Conservation (phyloP, 257 asterid genomes). For the Verbena officinalis region DNA sequence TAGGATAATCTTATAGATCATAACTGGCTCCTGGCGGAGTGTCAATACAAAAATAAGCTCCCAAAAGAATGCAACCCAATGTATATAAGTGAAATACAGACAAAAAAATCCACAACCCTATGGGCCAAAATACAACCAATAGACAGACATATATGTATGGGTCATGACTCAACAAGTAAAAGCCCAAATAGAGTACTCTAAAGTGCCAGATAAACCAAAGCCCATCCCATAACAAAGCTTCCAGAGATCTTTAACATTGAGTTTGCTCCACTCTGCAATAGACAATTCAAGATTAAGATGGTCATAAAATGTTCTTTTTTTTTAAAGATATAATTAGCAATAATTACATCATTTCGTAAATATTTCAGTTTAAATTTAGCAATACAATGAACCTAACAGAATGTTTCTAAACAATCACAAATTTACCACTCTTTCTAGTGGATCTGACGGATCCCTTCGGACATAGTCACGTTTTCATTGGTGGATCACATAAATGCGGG, state of each 20-base stretch:
- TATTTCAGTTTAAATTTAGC: too few species aligned
- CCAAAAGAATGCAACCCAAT: conserved; percentile 67
- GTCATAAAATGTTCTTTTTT: too few species aligned
- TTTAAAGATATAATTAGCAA: too few species aligned
- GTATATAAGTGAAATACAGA: conserved; percentile 35
- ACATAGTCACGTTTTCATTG: not conserved
- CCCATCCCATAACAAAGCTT: conserved; percentile 52
- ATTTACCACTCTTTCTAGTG: too few species aligned
- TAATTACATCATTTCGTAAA: too few species aligned
- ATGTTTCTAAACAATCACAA: too few species aligned
- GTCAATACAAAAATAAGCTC: conserved; percentile 44
- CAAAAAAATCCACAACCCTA: conserved; percentile 26
- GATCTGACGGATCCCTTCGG: too few species aligned
- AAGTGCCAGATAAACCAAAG: conserved; percentile 38
- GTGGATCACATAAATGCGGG: not conserved
- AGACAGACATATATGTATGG: conserved; percentile 31
- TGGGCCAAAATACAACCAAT: conserved; percentile 29
- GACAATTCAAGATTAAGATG: not conserved
- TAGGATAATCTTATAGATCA: conserved; percentile 31
- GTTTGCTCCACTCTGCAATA: conserved; percentile 71
- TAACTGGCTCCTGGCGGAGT: conserved; percentile 31
- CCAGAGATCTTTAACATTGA: conserved; percentile 39
- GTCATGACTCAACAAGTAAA: conserved; percentile 13
- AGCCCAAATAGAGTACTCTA: conserved; percentile 31
- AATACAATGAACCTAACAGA: too few species aligned